Evolutionary conservation across 176 grass and related monocot species (phyloP).

Genomic region (Musa beccarii): DNA sequence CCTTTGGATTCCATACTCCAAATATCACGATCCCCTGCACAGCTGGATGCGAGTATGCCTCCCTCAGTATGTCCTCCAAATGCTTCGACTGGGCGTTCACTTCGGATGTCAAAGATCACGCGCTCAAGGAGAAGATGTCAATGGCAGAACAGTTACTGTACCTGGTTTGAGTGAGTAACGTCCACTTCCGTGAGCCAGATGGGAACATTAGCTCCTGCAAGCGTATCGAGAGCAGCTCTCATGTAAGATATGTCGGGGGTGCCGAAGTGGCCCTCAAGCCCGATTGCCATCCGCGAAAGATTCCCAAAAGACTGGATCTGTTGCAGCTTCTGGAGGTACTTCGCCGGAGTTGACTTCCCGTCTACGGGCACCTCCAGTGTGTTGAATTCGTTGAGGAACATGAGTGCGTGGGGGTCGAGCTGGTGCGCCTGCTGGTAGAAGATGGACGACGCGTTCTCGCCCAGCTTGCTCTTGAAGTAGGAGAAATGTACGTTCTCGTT

Average conservation of each 20-base stretch:
- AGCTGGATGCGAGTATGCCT: conserved; percentile 50
- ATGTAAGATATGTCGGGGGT: conserved; percentile 70
- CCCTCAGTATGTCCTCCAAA: conserved; percentile 63
- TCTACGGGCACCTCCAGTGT: conserved; percentile 62
- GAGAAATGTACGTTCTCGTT: conserved; percentile 78
- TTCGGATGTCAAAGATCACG: background rate
- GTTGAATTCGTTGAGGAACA: conserved; percentile 88
- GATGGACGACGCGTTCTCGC: conserved; percentile 32
- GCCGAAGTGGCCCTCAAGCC: conserved; percentile 68
- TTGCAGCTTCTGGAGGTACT: conserved; percentile 56
- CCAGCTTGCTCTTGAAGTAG: conserved; percentile 57
- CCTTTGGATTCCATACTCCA: conserved; percentile 46
- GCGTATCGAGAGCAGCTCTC: conserved; percentile 51
- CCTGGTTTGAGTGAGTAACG: conserved; percentile 28
- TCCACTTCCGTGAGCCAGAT: conserved; percentile 97
- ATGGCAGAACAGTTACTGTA: conserved; percentile 1
- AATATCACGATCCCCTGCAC: conserved; percentile 74
- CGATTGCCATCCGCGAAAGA: conserved; percentile 43
- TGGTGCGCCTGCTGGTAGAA: conserved; percentile 50
- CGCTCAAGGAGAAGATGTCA: background rate
- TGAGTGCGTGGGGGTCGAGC: conserved; percentile 34
- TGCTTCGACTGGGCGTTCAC: conserved; percentile 25
- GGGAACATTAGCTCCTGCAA: conserved; percentile 37
- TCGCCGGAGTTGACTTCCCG: conserved; percentile 21
- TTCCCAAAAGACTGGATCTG: conserved; percentile 35